Evolutionary conservation across 2,329 filamentous ascomycete species (phyloP).

Genomic region (Penicillium nordicum): DNA sequence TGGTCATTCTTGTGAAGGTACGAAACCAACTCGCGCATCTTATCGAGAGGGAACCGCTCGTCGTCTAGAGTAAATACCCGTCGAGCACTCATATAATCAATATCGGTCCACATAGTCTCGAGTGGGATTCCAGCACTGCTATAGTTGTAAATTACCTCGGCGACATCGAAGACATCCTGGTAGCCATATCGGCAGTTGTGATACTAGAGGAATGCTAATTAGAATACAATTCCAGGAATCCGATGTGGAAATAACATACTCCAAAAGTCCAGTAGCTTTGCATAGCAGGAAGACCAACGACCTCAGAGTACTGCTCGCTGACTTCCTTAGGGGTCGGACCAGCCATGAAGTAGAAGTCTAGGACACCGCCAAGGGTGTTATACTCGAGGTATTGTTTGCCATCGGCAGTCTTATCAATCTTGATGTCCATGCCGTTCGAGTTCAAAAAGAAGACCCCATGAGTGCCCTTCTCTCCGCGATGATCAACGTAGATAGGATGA

Average conservation of each 20-base stretch:
- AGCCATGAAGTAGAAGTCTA: slow-evolving; percentile 68
- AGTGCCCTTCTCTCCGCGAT: slow-evolving; percentile 55
- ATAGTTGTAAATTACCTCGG: slow-evolving; percentile 45
- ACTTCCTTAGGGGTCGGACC: slow-evolving; percentile 59
- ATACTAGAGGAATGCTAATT: slow-evolving; percentile 28
- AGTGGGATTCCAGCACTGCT: slow-evolving; percentile 42
- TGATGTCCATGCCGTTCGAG: slow-evolving; percentile 74
- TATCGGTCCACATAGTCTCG: slow-evolving; percentile 48
- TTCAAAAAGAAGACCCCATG: slow-evolving; percentile 69
- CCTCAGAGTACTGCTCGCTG: slow-evolving; percentile 56
- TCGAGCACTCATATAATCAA: slow-evolving; percentile 42
- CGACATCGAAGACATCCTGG: slow-evolving; percentile 46
- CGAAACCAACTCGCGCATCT: slow-evolving; percentile 62
- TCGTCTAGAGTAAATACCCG: slow-evolving; percentile 42
- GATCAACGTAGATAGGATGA: slow-evolving; percentile 73
- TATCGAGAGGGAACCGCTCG: slow-evolving; percentile 37
- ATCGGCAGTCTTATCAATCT: slow-evolving; percentile 60
- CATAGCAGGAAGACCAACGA: slow-evolving; percentile 58
- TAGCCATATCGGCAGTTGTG: slow-evolving; percentile 66
- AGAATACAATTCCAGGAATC: background rate
- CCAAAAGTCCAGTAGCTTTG: slow-evolving; percentile 64
- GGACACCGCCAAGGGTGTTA: slow-evolving; percentile 70
- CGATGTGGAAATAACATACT: slow-evolving; percentile 29
- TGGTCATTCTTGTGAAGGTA: slow-evolving; percentile 66
- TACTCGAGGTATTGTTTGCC: slow-evolving; percentile 72